Evolutionary conservation across 345 rosid genomes (phyloP).

Genomic region (Hypericum perforatum): DNA sequence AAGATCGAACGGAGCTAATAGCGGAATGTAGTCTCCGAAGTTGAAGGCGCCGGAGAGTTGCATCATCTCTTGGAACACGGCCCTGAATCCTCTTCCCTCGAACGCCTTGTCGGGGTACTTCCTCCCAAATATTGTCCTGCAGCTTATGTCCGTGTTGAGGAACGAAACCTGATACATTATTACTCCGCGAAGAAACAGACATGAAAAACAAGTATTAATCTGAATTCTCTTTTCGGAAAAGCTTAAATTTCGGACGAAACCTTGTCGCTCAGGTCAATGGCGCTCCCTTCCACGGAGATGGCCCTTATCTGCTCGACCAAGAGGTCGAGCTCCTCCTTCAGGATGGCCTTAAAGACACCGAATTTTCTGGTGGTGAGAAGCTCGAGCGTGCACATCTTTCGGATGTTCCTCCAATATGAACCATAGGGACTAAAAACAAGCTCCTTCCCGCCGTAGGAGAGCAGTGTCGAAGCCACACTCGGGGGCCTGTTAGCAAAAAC

Average conservation of each 20-base stretch:
- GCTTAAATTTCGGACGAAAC: too few species aligned
- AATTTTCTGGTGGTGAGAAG: slow-evolving; percentile 27
- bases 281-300: slow-evolving; percentile 7
- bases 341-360: slow-evolving; percentile 18
- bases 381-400: slow-evolving; percentile 36
- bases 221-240: too few species aligned
- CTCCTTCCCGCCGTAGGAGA: slow-evolving; percentile 21
- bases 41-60: too few species aligned
- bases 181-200: too few species aligned
- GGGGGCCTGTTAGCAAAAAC: slow-evolving; percentile 31
- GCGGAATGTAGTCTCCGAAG: too few species aligned
- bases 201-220: too few species aligned
- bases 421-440: too few species aligned
- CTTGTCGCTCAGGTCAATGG: slow-evolving; percentile 29
- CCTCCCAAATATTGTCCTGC: too few species aligned
- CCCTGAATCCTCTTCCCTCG: slow-evolving; percentile 31
- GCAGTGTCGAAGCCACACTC: slow-evolving; percentile 12
- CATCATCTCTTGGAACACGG: slow-evolving; percentile 32
- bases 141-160: slow-evolving; percentile 25
- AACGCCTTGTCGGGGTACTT: slow-evolving; percentile 22
- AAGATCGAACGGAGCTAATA: slow-evolving; percentile 23
- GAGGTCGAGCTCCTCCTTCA: slow-evolving; percentile 27
- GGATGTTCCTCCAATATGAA: too few species aligned
- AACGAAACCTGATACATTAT: too few species aligned
- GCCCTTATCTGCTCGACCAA: slow-evolving; percentile 17